These are phyloP conservation scores for Ganoderma meredithae DNA, from an alignment of 1,284 basidiomycete species.

Conservation along the genomic window DNA sequence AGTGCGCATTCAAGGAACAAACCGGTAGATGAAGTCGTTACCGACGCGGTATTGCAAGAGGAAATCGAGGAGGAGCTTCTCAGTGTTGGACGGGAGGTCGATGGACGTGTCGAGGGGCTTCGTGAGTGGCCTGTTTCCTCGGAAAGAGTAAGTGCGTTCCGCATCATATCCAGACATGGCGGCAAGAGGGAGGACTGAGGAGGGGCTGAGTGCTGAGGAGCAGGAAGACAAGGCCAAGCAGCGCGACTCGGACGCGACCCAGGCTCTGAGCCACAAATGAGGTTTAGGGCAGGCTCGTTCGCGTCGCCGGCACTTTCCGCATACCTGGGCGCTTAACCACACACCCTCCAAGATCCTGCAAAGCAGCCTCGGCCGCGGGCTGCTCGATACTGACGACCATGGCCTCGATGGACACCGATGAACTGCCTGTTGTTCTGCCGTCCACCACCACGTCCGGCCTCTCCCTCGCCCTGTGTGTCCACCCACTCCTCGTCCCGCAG, in stretches of 20 bases:
- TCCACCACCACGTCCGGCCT: constrained; percentile 73
- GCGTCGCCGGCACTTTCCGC: constrained; percentile 37
- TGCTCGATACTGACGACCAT: constrained; percentile 45
- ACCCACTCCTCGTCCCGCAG: background rate
- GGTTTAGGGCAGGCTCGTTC: constrained; percentile 43
- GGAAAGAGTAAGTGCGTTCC: constrained; percentile 81
- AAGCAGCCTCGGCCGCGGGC: too few relatives aligned
- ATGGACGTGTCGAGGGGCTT: constrained; percentile 55
- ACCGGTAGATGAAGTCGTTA: constrained; percentile 91
- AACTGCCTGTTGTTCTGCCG: constrained; percentile 73
- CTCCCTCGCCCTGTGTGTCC: constrained; percentile 72
- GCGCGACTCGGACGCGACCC: constrained; percentile 13
- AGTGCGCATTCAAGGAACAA: constrained; percentile 21
- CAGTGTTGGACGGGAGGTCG: constrained; percentile 81
- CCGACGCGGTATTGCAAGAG: constrained; percentile 87
- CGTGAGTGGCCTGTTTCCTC: constrained; percentile 55
- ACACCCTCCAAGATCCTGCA: constrained; percentile 33
- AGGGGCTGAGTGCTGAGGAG: constrained; percentile 3
- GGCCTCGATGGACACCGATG: constrained; percentile 81
- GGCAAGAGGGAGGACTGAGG: background rate
- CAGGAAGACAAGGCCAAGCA: constrained; percentile 8
- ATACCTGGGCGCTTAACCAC: constrained; percentile 42
- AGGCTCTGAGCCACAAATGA: constrained; percentile 23
- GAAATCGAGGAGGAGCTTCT: constrained; percentile 85
- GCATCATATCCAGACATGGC: constrained; percentile 75